Base-by-base conservation (phyloP, 768 basidiomycete species). In the Botryobasidium botryosum region DNA sequence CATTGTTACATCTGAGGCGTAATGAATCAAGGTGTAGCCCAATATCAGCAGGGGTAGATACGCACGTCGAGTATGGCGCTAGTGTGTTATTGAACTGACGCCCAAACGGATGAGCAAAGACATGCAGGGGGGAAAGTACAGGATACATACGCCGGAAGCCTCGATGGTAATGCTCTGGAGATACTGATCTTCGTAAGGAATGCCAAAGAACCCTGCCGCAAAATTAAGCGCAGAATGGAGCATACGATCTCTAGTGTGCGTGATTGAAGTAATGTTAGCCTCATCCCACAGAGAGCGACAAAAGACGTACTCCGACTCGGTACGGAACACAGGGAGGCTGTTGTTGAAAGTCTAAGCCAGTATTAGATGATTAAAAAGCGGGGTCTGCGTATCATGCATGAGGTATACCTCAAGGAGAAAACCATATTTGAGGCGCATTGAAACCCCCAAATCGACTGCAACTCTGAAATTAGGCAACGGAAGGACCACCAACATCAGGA, bases 31-130 rank as follows among this genome's bases (percentile, higher is more conserved):
- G 25, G 25, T 23, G 32, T 17, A 15, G 15, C 36, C 17, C 13
- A 35, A 20, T 6, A n/a, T 13, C 5, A 57, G 10, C 10, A 33
- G 32, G 17, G 10, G 32, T 10, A 10, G 32, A 33, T 33, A 33
- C 67, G 37, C 52, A 82, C 64, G 82, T 84, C 46, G 70, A 69
- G 51, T 88, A 90, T 3, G 88, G 88, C 0, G 85, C 70, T 4
- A 94, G 72, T 1, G 88, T 88, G 57, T 81, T 81, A 61, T 85
- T 85, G 56, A 79, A 81, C 70, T 79, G 27, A 44, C 13, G 4
- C 17, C 18, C 20, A 35, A 3, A 32, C 45, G n/a, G 18, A n/a
- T 40, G 6, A 40, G 10, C 25, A 21, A 47, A 20, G 2, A 13
- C 7, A 10, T 33, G 32, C n/a, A 43, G 15, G 44, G n/a, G n/a